Evolutionary conservation across 768 basidiomycete genomes (phyloP), one percentile per base, ranked within the genome.

Genomic region (Suillus discolor): DNA sequence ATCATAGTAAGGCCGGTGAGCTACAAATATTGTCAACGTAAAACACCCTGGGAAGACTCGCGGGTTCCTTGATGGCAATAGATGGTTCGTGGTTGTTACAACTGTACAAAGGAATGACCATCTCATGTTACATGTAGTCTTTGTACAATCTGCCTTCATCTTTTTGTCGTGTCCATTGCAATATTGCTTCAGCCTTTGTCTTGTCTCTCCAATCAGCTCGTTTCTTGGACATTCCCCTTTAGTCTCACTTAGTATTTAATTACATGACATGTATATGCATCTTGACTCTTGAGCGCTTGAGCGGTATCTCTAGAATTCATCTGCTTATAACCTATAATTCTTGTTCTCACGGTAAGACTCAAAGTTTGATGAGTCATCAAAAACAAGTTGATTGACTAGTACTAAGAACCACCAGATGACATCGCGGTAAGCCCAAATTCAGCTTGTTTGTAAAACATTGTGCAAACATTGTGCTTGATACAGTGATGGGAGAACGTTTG

Each of bases 401-500:
- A 31, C 31, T 31, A 31, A 31, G 31, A 31, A 28, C 25, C n/a
- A 15, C n/a, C 23, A 51, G 15, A 60, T 60, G 59, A 4, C 25
- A 60, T 42, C 38, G 6, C 41, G 36, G 59, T 60, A 60, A 42
- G 25, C 36, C 6, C 25, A 6, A 31, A 20, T 31, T 28, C 9
- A 42, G 12, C 28, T 42, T 42, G 11, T 28, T 42, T 28, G 0
- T 20, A 39, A 20, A 8, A 60, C 2, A 6, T 28, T 11, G 6
- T 15, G 25, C 16, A 59, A 28, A 71, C 20, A 13, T 61, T 15
- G 3, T 13, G 15, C 9, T 16, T 1, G 25, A 25, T 45, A 34
- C 20, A 76, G 74, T 20, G 59, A 41, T 4, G 65, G 57, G 9
- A 69, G 62, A 7, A 36, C 57, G 13, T 73, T 72, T 36, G 80